Evolutionary conservation across 2,329 filamentous ascomycete species (phyloP), one percentile per base, ranked within the genome.

Genomic region (Nothopassalora personata): DNA sequence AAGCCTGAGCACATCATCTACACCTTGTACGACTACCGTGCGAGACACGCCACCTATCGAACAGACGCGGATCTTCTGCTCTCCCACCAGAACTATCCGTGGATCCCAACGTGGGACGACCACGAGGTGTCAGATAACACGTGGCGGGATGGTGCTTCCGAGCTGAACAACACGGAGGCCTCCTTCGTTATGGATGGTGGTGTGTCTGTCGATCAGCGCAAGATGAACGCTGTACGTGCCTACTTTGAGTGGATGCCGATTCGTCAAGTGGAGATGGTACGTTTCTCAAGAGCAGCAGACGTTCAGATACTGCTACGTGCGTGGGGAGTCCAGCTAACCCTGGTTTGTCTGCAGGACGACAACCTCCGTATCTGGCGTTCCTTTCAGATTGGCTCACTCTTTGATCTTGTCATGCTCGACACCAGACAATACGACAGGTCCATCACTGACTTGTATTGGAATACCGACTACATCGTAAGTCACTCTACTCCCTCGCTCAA

Each of bases 151-250:
- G 86, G 86, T 1, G 81, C 79, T 8, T 79, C 81, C 1, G 76
- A 78, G 4, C 73, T 87, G 27, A 86, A 85, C 71, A 89, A 89
- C 70, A 87, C 83, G 9, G 85, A 88, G 66, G 79, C 82, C 7
- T 86, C 83, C 0, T 90, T 89, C 73, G 68, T 83, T 30, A 76
- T 80, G 51, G 79, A 83, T 57, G 75, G 75, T 11, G 75, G 75
- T 55, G 79, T 89, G n/a, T 83, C 80, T 33, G 83, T 89, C n/a
- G 86, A 89, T 64, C 83, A 87, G 69, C 81, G 86, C 63, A 90
- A 89, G 76, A 85, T 88, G 78, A 88, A 89, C 55, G 87, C 86
- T 1, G 86, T 90, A 1, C 79, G 87, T 39, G 86, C 86, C 2
- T 87, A 87, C 67, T 88, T 87, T 60, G 85, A 88, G 68, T 71